phyloP scores from a whole-genome alignment of 305 asterid genomes.

The Striga hermonthica region DNA sequence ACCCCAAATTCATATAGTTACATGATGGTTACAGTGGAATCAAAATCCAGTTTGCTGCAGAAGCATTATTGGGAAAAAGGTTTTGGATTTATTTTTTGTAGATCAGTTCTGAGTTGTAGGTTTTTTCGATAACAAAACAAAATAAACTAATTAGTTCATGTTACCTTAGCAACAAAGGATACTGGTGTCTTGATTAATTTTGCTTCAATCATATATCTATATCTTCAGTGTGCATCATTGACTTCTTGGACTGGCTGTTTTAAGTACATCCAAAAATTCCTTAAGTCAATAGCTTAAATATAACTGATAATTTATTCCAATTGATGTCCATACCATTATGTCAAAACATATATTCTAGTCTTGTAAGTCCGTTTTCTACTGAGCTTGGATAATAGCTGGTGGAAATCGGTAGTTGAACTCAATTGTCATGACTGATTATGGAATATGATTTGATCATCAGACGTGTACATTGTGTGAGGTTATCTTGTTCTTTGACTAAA shows the following conservation, averaged over 20 bases:
- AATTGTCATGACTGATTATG: slow-evolving; percentile 19
- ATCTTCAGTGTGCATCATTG: background rate
- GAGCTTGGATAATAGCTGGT: background rate
- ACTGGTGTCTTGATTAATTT: background rate
- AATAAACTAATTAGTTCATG: too few species aligned
- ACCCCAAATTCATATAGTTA: background rate
- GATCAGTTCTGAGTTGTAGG: too few species aligned
- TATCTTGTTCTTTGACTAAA: slow-evolving; percentile 11
- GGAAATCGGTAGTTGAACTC: slow-evolving; percentile 12
- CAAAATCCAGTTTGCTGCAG: background rate
- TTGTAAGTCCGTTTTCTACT: too few species aligned
- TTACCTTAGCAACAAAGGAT: too few species aligned
- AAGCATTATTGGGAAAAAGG: background rate
- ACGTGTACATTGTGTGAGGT: slow-evolving; percentile 16
- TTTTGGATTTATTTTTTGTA: too few species aligned
- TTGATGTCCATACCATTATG: slow-evolving; percentile 15
- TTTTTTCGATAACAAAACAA: too few species aligned
- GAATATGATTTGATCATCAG: slow-evolving; percentile 8
- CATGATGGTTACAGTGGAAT: background rate
- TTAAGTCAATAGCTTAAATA: slow-evolving; percentile 5
- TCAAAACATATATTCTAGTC: background rate
- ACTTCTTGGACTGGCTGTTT: slow-evolving; percentile 1
- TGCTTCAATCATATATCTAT: background rate
- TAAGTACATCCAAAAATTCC: background rate
- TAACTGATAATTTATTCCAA: slow-evolving; percentile 3